Conservation (phyloP, 345 rosid species). For the Euphorbia peplus region DNA sequence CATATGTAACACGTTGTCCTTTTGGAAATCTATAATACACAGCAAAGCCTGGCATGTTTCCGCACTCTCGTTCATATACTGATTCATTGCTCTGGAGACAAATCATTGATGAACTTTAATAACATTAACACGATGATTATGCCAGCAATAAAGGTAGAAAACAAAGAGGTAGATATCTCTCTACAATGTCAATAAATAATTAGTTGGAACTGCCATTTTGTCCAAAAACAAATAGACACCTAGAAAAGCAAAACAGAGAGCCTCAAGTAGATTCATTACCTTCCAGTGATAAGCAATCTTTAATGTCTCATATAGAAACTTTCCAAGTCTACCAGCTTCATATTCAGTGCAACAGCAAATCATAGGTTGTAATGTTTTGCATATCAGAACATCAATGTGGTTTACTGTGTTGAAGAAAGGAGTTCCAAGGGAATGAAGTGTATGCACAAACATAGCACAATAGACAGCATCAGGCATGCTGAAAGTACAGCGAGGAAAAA, state of each 20-base stretch:
- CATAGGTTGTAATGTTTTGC: conserved; percentile 98
- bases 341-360: conserved; percentile 99
- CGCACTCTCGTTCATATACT: conserved; percentile 90
- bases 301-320: conserved; percentile 84
- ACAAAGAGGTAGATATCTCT: background rate
- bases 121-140: background rate
- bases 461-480: conserved; percentile 99
- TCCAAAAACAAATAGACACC: background rate
- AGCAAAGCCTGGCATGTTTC: conserved; percentile 99
- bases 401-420: conserved; percentile 98
- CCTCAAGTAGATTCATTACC: conserved; percentile 37
- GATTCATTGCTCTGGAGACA: conserved; percentile 84
- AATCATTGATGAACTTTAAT: conserved; percentile 15
- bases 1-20: conserved; percentile 96
- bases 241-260: background rate
- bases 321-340: conserved; percentile 97
- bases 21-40: conserved; percentile 93
- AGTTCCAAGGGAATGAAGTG: conserved; percentile 96
- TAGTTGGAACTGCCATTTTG: background rate
- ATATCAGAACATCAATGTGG: conserved; percentile 95
- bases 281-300: conserved; percentile 98
- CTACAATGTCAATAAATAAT: background rate
- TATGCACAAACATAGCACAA: conserved; percentile 97
- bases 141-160: conserved; percentile 8
- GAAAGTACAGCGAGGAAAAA: conserved; percentile 98